These are phyloP conservation scores for Solidago caesia DNA, from an alignment of 129 eudicot genomes.

Conservation along the genomic window DNA sequence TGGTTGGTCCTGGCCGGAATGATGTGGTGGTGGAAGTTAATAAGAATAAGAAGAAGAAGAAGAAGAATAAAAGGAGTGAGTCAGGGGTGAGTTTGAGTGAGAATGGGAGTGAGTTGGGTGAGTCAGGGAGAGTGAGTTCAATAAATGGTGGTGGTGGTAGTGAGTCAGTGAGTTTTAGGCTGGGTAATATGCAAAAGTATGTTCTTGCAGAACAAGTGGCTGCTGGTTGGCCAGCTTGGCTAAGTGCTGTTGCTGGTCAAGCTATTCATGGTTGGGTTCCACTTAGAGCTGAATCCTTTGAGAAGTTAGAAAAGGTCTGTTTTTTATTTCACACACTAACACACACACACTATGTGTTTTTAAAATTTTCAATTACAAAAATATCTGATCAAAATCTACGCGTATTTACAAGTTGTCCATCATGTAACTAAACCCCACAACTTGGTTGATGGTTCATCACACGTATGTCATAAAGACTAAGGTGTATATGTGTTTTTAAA, in stretches of 20 bases:
- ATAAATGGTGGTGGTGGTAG: conserved; percentile 32
- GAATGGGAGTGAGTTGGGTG: conserved; percentile 65
- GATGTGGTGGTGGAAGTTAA: conserved; percentile 50
- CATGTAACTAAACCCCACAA: too few relatives aligned
- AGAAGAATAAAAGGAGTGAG: conserved; percentile 53
- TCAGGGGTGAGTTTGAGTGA: conserved; percentile 44
- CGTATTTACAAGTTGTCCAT: too few relatives aligned
- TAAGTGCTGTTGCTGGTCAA: conserved; percentile 84
- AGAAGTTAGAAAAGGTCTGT: conserved; percentile 76
- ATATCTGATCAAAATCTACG: too few relatives aligned
- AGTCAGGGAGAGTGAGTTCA: conserved; percentile 83
- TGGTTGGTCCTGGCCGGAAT: conserved; percentile 50
- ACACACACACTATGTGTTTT: not conserved
- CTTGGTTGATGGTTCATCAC: too few relatives aligned
- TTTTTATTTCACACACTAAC: conserved; percentile 8
- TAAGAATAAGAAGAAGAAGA: conserved; percentile 35
- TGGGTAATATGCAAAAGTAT: conserved; percentile 76
- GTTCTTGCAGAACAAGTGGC: conserved; percentile 77
- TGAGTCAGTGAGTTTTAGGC: conserved; percentile 85
- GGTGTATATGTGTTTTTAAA: too few relatives aligned
- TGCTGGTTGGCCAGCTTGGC: conserved; percentile 98
- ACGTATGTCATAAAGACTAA: too few relatives aligned
- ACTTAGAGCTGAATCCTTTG: conserved; percentile 78
- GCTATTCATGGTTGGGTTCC: conserved; percentile 96
- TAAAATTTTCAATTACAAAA: too few relatives aligned